Conservation (phyloP, 305 asterid genomes). For the Nicotiana rustica region DNA sequence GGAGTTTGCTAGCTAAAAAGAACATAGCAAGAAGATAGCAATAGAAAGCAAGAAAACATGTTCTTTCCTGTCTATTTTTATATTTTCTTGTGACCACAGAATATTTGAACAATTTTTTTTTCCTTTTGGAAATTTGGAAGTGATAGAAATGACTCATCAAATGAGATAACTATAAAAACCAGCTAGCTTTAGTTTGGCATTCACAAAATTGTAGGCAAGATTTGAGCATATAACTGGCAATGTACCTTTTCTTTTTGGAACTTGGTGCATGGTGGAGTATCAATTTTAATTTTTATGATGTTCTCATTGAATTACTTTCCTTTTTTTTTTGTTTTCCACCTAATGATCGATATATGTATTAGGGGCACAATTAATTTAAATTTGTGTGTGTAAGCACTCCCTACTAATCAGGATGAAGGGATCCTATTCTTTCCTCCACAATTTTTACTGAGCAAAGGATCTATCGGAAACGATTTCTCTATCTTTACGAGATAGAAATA, state of each 20-base stretch:
- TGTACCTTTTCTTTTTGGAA: background rate
- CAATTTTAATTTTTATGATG: background rate
- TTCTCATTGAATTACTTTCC: background rate
- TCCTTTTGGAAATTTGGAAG: conserved; percentile 29
- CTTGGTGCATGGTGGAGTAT: conserved; percentile 7
- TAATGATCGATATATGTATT: too few species aligned
- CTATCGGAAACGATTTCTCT: too few species aligned
- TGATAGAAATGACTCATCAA: conserved; percentile 42
- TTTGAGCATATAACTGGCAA: conserved; percentile 31
- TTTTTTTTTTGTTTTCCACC: too few species aligned
- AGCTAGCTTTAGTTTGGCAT: conserved; percentile 29
- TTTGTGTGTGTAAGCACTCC: too few species aligned
- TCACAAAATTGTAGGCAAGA: conserved; percentile 31
- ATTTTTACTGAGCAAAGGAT: too few species aligned
- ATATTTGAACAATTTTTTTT: background rate
- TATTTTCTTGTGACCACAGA: conserved; percentile 45
- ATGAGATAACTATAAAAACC: conserved; percentile 1
- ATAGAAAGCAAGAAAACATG: conserved; percentile 20
- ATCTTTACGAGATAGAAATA: too few species aligned
- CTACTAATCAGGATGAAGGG: too few species aligned
- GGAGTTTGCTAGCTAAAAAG: background rate
- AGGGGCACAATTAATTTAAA: background rate
- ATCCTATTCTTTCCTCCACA: too few species aligned
- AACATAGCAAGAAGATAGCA: background rate
- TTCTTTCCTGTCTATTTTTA: conserved; percentile 29